These are phyloP conservation scores for Aureobasidium subglaciale DNA, from an alignment of 2,329 filamentous ascomycete species.

Conservation along the genomic window DNA sequence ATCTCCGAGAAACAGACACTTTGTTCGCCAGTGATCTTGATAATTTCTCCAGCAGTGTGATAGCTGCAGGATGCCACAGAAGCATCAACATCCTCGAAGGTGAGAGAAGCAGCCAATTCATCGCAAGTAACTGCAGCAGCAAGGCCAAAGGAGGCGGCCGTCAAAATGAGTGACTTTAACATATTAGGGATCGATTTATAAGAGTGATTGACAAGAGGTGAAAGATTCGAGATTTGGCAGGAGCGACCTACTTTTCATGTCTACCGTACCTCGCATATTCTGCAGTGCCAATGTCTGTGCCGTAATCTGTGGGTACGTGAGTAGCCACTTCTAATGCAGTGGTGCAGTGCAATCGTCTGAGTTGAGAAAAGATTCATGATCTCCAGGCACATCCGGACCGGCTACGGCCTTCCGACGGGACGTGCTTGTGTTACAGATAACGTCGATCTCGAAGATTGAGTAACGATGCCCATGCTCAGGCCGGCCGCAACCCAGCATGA, in stretches of 20 bases:
- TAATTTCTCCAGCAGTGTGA: conserved; percentile 1
- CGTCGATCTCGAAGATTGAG: conserved; percentile 1
- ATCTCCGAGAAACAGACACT: conserved; percentile 15
- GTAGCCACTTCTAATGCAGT: neutral
- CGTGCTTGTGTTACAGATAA: conserved; percentile 12
- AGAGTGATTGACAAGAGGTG: neutral
- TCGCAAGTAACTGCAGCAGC: neutral
- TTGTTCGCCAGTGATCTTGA: conserved; percentile 9
- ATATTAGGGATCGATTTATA: neutral
- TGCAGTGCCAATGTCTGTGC: neutral
- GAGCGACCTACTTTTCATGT: conserved; percentile 1
- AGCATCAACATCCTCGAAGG: conserved; percentile 3
- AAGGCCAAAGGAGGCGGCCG: neutral
- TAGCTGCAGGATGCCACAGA: neutral
- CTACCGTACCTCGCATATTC: neutral
- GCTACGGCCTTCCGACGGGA: neutral
- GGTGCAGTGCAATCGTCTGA: neutral
- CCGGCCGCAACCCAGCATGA: neutral
- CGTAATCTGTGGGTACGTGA: neutral
- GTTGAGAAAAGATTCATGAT: conserved; percentile 7
- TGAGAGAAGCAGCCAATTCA: neutral
- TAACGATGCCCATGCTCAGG: neutral
- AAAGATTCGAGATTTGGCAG: neutral
- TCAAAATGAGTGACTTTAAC: conserved; percentile 7
- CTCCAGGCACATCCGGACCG: neutral